These are phyloP conservation scores for Globisporangium polare DNA, from an alignment of 352 stramenopile genomes.

Conservation along the genomic window DNA sequence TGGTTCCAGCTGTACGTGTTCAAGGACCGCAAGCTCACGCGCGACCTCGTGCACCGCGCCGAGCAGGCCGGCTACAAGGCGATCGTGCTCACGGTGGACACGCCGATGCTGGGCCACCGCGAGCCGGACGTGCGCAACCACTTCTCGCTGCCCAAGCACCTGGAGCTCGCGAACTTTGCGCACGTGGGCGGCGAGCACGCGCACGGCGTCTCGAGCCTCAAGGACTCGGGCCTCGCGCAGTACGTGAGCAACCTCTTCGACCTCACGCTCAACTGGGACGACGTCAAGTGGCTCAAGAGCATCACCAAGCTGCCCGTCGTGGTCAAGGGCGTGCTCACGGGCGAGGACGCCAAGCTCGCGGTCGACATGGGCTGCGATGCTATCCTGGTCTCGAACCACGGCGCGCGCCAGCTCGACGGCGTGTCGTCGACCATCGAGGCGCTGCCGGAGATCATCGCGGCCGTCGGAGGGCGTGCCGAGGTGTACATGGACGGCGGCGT, in stretches of 20 bases:
- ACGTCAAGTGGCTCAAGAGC: constrained; percentile 90
- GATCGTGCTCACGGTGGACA: constrained; percentile 95
- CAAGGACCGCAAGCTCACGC: constrained; percentile 89
- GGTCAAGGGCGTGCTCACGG: constrained; percentile 93
- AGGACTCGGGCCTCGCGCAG: constrained; percentile 49
- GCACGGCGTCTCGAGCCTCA: constrained; percentile 48
- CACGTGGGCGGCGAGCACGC: constrained; percentile 55
- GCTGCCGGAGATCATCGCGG: constrained; percentile 87
- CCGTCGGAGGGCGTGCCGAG: constrained; percentile 77
- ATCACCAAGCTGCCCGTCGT: constrained; percentile 91
- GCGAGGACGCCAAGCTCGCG: constrained; percentile 89
- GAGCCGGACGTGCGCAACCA: constrained; percentile 94
- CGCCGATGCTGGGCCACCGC: constrained; percentile 93
- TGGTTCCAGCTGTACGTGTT: constrained; percentile 98
- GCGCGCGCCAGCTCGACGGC: constrained; percentile 89
- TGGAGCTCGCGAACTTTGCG: constrained; percentile 37
- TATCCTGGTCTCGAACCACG: constrained; percentile 94
- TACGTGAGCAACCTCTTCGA: constrained; percentile 87
- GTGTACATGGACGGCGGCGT: constrained; percentile 95
- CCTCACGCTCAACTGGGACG: constrained; percentile 92
- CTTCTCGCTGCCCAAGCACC: constrained; percentile 84
- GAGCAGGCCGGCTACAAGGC: constrained; percentile 95
- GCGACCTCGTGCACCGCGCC: constrained; percentile 84
- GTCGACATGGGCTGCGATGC: constrained; percentile 88
- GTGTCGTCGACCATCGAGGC: constrained; percentile 90